Base-by-base conservation (phyloP, 305 asterid species). In the Petunia hybrid region DNA sequence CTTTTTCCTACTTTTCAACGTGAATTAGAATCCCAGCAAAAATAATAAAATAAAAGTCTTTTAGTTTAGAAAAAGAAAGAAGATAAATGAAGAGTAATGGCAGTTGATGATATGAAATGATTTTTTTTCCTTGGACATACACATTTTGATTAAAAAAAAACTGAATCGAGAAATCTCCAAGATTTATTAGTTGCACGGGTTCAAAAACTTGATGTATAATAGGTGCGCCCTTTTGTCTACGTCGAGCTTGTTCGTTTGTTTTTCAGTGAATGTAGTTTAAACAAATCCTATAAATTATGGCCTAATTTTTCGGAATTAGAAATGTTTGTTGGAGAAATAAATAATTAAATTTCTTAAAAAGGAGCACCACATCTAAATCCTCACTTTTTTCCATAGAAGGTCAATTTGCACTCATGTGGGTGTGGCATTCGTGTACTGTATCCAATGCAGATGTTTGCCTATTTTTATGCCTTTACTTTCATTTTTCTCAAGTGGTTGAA, bases 401-500 rank as follows among this genome's bases (percentile, higher is more conserved):
- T 70, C 41, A 70, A 68, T 45, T 45, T 45, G 42, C 77, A 45
- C 9, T 45, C 42, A 45, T 70, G 77, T 6, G 64, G 38, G 10
- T n/a, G 64, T 16, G 65, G 65, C 12, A 5, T 60, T 6, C 5
- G 13, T 71, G 77, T 71, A 71, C 45, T 71, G 43, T 71, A 71
- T 71, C 40, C 77, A 48, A n/a, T 48, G 45, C 62, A 71, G 61
- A 48, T 48, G 78, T 71, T 71, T 12, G 10, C 3, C 4, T 71
- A 71, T 71, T 71, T 71, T 48, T 1, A 48, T 71, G 31, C 45
- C 77, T 71, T 48, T 31, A 71, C 62, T 10, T 16, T 48, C 43
- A 46, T 12, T 71, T 71, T 71, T 71, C 43, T 31, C 77, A 48
- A 10, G 42, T 48, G 43, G 77, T 48, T 2, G 78, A 71, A 71